These are phyloP conservation scores for Meyerozyma sp. DNA, from an alignment of 1,139 yeast genomes.

Conservation along the genomic window DNA sequence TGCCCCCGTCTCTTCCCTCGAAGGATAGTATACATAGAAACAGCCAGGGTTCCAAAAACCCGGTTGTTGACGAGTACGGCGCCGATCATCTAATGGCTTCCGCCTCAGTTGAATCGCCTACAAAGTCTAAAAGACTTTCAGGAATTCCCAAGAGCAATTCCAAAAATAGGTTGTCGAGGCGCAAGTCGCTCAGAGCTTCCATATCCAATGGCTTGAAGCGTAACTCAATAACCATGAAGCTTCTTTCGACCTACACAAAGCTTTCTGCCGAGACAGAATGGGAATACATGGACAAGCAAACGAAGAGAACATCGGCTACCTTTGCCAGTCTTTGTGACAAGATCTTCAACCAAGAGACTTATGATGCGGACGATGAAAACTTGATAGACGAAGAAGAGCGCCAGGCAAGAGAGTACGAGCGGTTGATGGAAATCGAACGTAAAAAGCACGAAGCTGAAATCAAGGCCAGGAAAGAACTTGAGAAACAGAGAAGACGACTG, in stretches of 20 bases:
- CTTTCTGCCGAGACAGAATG: constrained; percentile 62
- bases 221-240: constrained; percentile 64
- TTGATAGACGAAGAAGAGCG: constrained; percentile 47
- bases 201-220: constrained; percentile 49
- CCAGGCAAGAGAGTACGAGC: constrained; percentile 44
- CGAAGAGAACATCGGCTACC: constrained; percentile 71
- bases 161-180: constrained; percentile 29
- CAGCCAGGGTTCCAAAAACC: constrained; percentile 12
- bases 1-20: constrained; percentile 41
- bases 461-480: constrained; percentile 41
- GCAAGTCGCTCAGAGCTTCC: constrained; percentile 38
- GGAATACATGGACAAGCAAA: constrained; percentile 68
- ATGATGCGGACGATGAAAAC: constrained; percentile 53
- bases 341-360: constrained; percentile 56
- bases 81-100: constrained; percentile 23
- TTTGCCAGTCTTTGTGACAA: constrained; percentile 75
- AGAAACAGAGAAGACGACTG: constrained; percentile 40
- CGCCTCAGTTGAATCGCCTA: constrained; percentile 18
- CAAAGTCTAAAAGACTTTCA: constrained; percentile 24
- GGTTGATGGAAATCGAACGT: constrained; percentile 45
- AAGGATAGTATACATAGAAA: constrained; percentile 21
- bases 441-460: constrained; percentile 46
- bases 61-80: constrained; percentile 21
- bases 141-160: constrained; percentile 23
- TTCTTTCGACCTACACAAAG: constrained; percentile 67